Percentiles rank a stretch among this genome's conserved stretches.
phyloP scores from a whole-genome alignment of 129 eudicot species.

The Oenanthe sinensis region DNA sequence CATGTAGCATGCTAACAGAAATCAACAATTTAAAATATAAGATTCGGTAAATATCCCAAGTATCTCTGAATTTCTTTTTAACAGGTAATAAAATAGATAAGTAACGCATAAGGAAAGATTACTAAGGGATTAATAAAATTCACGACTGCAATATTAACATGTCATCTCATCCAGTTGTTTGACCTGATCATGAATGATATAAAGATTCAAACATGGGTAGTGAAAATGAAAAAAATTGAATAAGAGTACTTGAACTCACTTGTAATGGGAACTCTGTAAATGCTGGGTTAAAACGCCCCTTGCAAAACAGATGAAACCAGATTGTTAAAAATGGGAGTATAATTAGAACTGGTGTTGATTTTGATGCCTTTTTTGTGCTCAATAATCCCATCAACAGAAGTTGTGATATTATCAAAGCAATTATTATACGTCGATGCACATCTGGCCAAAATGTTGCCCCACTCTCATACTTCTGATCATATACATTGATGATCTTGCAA shows the following conservation, averaged over 20 bases:
- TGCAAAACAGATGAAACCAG: conserved; percentile 78
- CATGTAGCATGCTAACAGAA: not conserved
- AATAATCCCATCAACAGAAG: conserved; percentile 70
- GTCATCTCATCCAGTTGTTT: not conserved
- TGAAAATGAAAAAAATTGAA: not conserved
- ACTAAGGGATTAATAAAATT: too few relatives aligned
- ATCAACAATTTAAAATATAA: not conserved
- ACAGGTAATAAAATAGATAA: too few relatives aligned
- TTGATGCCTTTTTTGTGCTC: conserved; percentile 56
- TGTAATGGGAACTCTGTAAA: conserved; percentile 71
- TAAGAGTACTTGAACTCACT: conserved; percentile 29
- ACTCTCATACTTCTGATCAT: conserved; percentile 90
- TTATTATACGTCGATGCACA: conserved; percentile 74
- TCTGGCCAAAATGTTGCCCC: conserved; percentile 95
- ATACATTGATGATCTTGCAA: conserved; percentile 83
- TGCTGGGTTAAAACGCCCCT: conserved; percentile 82
- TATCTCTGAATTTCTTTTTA: not conserved
- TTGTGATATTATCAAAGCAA: conserved; percentile 73
- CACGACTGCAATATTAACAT: too few relatives aligned
- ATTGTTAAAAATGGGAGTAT: conserved; percentile 76
- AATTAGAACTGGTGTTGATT: conserved; percentile 50
- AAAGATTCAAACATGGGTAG: not conserved
- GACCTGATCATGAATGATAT: not conserved
- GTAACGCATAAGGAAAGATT: too few relatives aligned
- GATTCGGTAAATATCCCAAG: not conserved